Base-by-base conservation (phyloP, 2,329 filamentous ascomycete species). In the Sordariomycetes sp. region DNA sequence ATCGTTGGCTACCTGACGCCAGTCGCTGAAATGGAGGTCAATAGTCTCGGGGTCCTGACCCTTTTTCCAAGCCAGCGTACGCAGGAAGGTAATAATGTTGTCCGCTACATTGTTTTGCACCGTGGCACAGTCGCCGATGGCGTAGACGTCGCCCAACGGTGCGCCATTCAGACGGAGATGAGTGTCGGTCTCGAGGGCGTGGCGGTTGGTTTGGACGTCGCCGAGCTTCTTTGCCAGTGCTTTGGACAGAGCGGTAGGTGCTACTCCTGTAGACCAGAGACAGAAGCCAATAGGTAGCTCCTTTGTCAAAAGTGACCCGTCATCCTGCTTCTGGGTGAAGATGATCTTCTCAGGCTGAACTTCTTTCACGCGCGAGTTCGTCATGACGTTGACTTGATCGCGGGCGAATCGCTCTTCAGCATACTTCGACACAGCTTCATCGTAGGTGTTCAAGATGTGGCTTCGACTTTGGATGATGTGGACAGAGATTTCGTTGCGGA, bases 401-500 rank as follows among this genome's bases (percentile, higher is more conserved):
- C 92, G 86, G 14, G 83, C 77, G 51, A 98, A 95, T 27, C 85
- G 80, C 34, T 85, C 76, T 60, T 98, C 92, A 15, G 92, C 90
- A 53, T 93, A 98, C 52, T 79, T 79, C 9, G 88, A 95, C 2
- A 98, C 71, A 0, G 86, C 82, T 61, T 98, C 92, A 44, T 98
- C 92, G 53, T 98, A 98, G 1, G 92, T 98, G 63, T 98, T 98
- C 20, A 98, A 69, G 42, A 98, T 98, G 48, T 98, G 92, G 26
- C 83, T 80, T 39, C 92, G 77, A 49, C 86, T 94, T 54, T 98
- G 92, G 41, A 98, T 95, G 30, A 98, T 71, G 52, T 98, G 93
- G 2, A 98, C 90, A 0, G 92, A 96, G 32, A 98, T 94, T 55
- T 98, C 87, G 53, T 96, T 96, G 41, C 92, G 79, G n/a, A 98